A percentile compares a stretch with the other conserved stretches of the same genome.
phyloP scores from a whole-genome alignment of 2,329 filamentous ascomycete species.

The Trichoderma citrinoviride region DNA sequence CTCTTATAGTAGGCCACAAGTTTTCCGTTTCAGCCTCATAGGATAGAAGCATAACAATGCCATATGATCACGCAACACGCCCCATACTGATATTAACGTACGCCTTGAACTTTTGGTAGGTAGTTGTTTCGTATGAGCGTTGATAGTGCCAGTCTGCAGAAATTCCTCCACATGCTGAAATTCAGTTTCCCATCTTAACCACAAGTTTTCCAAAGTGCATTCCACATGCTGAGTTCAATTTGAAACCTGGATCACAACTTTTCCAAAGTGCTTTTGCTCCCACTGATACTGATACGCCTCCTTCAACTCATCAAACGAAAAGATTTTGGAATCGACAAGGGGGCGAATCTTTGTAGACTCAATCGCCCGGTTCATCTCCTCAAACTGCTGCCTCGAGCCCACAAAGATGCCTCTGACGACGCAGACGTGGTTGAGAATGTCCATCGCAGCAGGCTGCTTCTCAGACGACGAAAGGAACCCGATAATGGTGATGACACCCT shows the following conservation, averaged over 20 bases:
- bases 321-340: conserved; percentile 42
- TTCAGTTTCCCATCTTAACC: too few species aligned
- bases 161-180: too few species aligned
- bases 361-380: conserved; percentile 45
- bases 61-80: too few species aligned
- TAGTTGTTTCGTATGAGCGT: too few species aligned
- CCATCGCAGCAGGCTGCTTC: conserved; percentile 1
- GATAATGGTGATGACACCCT: conserved; percentile 42
- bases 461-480: conserved; percentile 25
- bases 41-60: too few species aligned
- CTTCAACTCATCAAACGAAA: conserved; percentile 38
- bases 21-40: too few species aligned
- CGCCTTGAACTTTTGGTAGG: too few species aligned
- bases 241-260: background rate
- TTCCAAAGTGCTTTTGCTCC: conserved; percentile 13
- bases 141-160: too few species aligned
- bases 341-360: conserved; percentile 44
- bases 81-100: too few species aligned
- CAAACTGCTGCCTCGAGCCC: conserved; percentile 41
- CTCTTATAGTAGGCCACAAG: background rate
- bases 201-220: too few species aligned
- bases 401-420: conserved; percentile 41
- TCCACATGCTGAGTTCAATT: background rate
- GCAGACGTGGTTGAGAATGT: conserved; percentile 13
- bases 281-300: conserved; percentile 30